Conservation (phyloP, 805 yeast species). For the Kazachstania psychrophila region DNA sequence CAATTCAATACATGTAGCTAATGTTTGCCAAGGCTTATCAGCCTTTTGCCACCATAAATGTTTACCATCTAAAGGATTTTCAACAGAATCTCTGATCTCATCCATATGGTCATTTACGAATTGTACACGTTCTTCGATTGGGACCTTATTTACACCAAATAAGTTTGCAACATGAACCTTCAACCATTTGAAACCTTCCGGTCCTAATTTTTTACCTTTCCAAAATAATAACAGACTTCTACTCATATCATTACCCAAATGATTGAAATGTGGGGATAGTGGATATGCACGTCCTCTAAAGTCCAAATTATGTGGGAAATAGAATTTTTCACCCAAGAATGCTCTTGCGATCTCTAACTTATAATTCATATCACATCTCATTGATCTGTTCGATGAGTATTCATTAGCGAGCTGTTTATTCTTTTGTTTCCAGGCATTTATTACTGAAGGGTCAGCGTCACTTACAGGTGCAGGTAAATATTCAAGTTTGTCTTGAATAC, state of each 20-base stretch:
- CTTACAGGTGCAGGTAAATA: slow-evolving; percentile 51
- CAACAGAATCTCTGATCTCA: slow-evolving; percentile 48
- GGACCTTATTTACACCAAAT: slow-evolving; percentile 66
- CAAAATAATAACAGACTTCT: slow-evolving; percentile 65
- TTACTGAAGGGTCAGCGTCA: slow-evolving; percentile 62
- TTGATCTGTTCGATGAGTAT: slow-evolving; percentile 64
- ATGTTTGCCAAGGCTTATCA: slow-evolving; percentile 78
- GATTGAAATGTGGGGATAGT: slow-evolving; percentile 69
- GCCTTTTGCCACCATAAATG: slow-evolving; percentile 62
- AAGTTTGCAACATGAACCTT: slow-evolving; percentile 68
- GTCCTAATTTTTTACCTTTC: slow-evolving; percentile 66
- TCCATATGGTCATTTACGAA: slow-evolving; percentile 51
- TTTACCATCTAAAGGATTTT: slow-evolving; percentile 46
- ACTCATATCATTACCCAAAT: slow-evolving; percentile 69
- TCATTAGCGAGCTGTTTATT: slow-evolving; percentile 51
- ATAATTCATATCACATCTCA: slow-evolving; percentile 88
- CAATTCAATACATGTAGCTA: slow-evolving; percentile 61
- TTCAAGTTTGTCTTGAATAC: slow-evolving; percentile 37
- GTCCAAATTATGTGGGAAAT: slow-evolving; percentile 73
- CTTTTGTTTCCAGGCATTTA: slow-evolving; percentile 57
- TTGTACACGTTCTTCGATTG: slow-evolving; percentile 51
- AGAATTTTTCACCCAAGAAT: slow-evolving; percentile 67
- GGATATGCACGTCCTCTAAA: slow-evolving; percentile 84
- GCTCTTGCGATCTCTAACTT: slow-evolving; percentile 94
- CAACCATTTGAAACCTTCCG: slow-evolving; percentile 58